Evolutionary conservation across 805 yeast genomes (phyloP).

Genomic region (Saturnispora kantuleensis): DNA sequence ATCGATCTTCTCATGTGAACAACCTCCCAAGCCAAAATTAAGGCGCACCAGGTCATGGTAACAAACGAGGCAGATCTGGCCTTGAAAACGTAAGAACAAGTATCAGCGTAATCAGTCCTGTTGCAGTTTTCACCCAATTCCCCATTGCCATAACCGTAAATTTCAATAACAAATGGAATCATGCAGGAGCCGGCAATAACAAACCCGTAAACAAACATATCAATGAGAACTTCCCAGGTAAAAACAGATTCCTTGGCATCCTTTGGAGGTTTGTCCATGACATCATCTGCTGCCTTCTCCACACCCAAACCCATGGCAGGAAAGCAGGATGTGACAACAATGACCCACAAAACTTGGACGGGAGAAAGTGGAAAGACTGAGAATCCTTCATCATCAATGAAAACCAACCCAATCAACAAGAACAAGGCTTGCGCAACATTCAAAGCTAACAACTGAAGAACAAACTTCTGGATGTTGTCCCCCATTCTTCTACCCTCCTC

Average conservation of each 20-base stretch:
- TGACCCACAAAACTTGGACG: constrained; percentile 71
- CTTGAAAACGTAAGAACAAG: constrained; percentile 56
- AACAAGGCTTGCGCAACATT: constrained; percentile 64
- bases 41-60: constrained; percentile 79
- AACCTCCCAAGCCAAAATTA: constrained; percentile 78
- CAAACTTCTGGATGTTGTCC: constrained; percentile 68
- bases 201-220: constrained; percentile 65
- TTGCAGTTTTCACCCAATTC: constrained; percentile 60
- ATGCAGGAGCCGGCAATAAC: constrained; percentile 66
- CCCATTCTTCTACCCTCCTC: constrained; percentile 79
- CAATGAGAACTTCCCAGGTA: constrained; percentile 56
- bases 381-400: constrained; percentile 47
- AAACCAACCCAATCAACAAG: constrained; percentile 63
- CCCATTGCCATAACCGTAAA: constrained; percentile 61
- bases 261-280: constrained; percentile 57
- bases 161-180: constrained; percentile 51
- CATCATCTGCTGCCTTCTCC: constrained; percentile 53
- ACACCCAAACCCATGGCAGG: constrained; percentile 79
- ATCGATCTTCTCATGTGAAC: constrained; percentile 61
- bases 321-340: constrained; percentile 70
- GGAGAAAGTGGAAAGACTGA: constrained; percentile 81
- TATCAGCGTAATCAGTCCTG: constrained; percentile 26
- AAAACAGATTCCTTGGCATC: constrained; percentile 46
- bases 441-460: constrained; percentile 60
- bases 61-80: constrained; percentile 74